Base-by-base conservation (phyloP, 768 basidiomycete genomes). In the Boletus sensibilis region DNA sequence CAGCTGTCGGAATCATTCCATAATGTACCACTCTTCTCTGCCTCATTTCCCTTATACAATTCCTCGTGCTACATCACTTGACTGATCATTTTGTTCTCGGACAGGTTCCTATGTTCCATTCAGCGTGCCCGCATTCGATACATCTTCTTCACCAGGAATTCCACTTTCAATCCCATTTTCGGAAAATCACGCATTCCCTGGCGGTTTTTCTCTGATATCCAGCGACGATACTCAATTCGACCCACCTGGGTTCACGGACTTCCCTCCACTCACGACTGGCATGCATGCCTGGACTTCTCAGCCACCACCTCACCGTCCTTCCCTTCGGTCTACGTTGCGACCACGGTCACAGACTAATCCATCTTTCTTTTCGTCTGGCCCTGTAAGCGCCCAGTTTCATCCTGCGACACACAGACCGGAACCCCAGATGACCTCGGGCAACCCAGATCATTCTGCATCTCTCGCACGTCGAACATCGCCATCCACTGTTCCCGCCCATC, bases 401-500 rank as follows among this genome's bases (percentile, higher is more conserved):
- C 37, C 23, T 20, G 20, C 44, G 34, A 29, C 39, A 18, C 38
- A 51, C n/a, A 35, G 21, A 25, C 39, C 46, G 25, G 53, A 51
- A 11, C 23, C n/a, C 16, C 37, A 43, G 7, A 23, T 20, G n/a
- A 21, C 23, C 4, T 9, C 41, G 11, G 35, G 20, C 11, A 43
- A 45, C 45, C 14, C 31, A 21, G 37, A 25, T 20, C 46, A 34
- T 25, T 25, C 45, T 40, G 25, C 33, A 18, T 43, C 56, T 8
- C 35, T n/a, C 12, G 23, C 48, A 29, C 61, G 34, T 7, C 39
- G 37, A 18, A n/a, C 33, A n/a, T 56, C 37, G 21, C 20, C 48
- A 12, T 38, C 69, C 27, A 16, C 60, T 40, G 62, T 65, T 58
- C 54, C 72, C 68, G 54, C 72, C 14, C 61, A 59, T 37, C 61